These are phyloP conservation scores for Pythium phragmitis DNA, from an alignment of 352 stramenopile genomes.

Conservation along the genomic window DNA sequence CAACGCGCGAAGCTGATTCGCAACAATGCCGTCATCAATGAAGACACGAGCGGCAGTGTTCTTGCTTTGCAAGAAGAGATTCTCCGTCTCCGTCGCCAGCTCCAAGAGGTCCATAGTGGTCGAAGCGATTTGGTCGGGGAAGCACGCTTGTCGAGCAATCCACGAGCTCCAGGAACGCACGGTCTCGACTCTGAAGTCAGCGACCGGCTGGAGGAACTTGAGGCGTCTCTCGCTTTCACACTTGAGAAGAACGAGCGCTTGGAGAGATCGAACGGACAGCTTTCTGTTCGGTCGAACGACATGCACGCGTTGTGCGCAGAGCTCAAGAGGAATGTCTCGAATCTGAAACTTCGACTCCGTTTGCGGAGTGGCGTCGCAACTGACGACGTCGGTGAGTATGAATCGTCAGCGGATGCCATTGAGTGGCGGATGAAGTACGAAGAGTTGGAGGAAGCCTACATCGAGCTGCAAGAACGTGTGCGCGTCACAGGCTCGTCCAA, in stretches of 20 bases:
- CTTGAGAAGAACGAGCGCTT: constrained; percentile 60
- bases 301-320: constrained; percentile 50
- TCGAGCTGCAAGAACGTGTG: constrained; percentile 50
- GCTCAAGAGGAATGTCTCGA: constrained; percentile 55
- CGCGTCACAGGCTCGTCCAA: constrained; percentile 8
- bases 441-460: constrained; percentile 63
- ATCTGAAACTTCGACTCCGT: constrained; percentile 59
- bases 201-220: constrained; percentile 55
- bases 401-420: constrained; percentile 69
- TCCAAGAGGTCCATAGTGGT: constrained; percentile 52
- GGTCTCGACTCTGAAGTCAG: constrained; percentile 20
- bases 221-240: constrained; percentile 55
- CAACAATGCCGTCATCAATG: constrained; percentile 84
- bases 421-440: constrained; percentile 86
- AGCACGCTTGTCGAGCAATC: constrained; percentile 3
- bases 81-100: constrained; percentile 46
- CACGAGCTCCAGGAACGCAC: not conserved
- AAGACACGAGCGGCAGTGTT: constrained; percentile 68
- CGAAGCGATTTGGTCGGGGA: not conserved
- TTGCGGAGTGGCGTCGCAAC: constrained; percentile 26
- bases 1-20: constrained; percentile 84
- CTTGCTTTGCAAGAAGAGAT: constrained; percentile 76
- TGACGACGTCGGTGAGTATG: constrained; percentile 42
- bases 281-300: constrained; percentile 54
- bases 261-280: constrained; percentile 51